Evolutionary conservation across 2,329 filamentous ascomycete species (phyloP), one percentile per base, ranked within the genome.

Genomic region (Diplodia intermedia): DNA sequence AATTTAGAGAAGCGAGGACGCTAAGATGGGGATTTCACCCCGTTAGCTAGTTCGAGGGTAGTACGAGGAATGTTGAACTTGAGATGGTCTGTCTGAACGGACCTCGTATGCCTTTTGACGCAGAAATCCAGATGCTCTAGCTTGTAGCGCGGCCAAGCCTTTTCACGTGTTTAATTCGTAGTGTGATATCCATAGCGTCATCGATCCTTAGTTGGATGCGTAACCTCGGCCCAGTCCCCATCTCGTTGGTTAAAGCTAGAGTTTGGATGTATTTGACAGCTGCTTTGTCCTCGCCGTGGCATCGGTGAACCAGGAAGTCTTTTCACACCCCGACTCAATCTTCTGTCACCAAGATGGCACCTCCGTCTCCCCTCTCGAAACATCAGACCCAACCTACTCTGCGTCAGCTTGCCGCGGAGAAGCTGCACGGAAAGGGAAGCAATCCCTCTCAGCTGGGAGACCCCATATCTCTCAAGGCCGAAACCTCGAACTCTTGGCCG

Each of bases 391-490:
- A 65, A 11, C 33, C 49, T 20, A 26, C 65, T 26, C 53, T 66
- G 14, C 65, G 65, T 26, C 65, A 66, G 20, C 26, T 62, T 15
- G 57, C 66, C 4, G 7, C 40, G 5, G 57, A 62, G 43, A 68
- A 65, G 50, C 40, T 63, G 12, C 26, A 68, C 33, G 56, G 56
- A 18, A 20, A 68, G 18, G 47, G 50, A 9, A 63, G 57, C 57
- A 68, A 68, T 43, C 66, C 66, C 3, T 63, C 66, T 2, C 66
- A 68, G 29, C 66, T 68, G 14, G 66, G 57, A 12, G 66, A 68
- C 29, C 66, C 66, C 1, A 38, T 68, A 8, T 68, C 66, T n/a
- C 60, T 68, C 31, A 68, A 68, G 33, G 66, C 66, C 52, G 66
- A 68, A 52, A 60, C 66, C 20, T 63, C 66, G 12, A 29, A 68